Conservation (phyloP, 139 green algal genomes). For the Choricystis sp. region DNA sequence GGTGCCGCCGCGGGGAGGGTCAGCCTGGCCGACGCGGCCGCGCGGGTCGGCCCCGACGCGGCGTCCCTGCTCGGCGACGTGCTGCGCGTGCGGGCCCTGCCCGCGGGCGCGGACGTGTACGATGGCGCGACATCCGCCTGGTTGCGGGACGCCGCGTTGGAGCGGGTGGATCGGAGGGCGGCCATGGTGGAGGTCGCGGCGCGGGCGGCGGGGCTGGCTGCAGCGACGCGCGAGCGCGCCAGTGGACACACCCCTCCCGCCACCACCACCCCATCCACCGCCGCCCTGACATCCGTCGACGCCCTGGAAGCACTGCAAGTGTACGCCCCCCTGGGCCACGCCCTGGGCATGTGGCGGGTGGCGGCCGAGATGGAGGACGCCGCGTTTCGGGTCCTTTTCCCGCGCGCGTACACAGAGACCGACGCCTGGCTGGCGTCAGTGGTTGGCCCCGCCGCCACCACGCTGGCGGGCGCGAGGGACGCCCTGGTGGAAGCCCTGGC, state of each 20-base stretch:
- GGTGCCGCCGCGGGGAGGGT: slow-evolving; percentile 18
- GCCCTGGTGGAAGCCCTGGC: background rate
- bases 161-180: slow-evolving; percentile 67
- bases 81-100: slow-evolving; percentile 38
- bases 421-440: slow-evolving; percentile 1
- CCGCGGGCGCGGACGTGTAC: slow-evolving; percentile 45
- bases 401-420: slow-evolving; percentile 12
- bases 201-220: slow-evolving; percentile 7
- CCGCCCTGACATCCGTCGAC: slow-evolving; percentile 6
- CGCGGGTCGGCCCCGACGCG: slow-evolving; percentile 30
- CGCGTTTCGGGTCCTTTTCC: slow-evolving; percentile 45
- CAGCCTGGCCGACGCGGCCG: background rate
- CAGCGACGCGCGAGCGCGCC: background rate
- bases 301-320: slow-evolving; percentile 70
- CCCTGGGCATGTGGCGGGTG: slow-evolving; percentile 41
- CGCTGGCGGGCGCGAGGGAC: background rate
- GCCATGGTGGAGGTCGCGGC: slow-evolving; percentile 64
- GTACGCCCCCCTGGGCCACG: slow-evolving; percentile 69
- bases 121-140: slow-evolving; percentile 64
- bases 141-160: slow-evolving; percentile 66
- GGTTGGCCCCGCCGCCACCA: no score
- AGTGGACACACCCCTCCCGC: no score
- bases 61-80: slow-evolving; percentile 47
- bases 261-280: background rate
- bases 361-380: slow-evolving; percentile 47